Conservation (phyloP, 2,329 filamentous ascomycete species). For the Grosmannia huntii region DNA sequence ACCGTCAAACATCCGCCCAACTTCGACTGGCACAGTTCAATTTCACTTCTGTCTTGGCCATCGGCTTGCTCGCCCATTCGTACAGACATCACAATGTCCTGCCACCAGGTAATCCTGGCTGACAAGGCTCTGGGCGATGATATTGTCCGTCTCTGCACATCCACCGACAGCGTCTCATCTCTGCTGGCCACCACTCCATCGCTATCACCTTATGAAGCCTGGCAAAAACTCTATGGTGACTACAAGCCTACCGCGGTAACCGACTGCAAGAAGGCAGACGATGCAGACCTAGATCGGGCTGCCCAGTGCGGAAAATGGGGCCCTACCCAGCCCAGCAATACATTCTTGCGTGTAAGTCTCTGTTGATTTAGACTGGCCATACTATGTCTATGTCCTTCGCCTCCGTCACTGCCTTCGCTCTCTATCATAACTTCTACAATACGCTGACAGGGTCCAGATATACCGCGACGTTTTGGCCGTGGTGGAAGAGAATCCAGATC, state of each 20-base stretch:
- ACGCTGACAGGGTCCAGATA: conserved; percentile 26
- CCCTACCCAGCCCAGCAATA: conserved; percentile 43
- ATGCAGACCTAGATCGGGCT: conserved; percentile 37
- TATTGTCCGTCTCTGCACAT: conserved; percentile 39
- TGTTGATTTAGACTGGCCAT: background rate
- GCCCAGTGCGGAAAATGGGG: conserved; percentile 56
- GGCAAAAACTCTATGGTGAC: conserved; percentile 39
- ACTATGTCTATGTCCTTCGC: too few relatives aligned
- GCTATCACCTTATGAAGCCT: conserved; percentile 38
- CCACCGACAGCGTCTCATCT: conserved; percentile 41
- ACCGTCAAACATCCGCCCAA: background rate
- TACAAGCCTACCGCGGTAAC: conserved; percentile 10
- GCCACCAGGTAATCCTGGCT: background rate
- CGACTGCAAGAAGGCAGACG: conserved; percentile 15
- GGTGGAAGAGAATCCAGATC: conserved; percentile 35
- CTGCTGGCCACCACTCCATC: conserved; percentile 39
- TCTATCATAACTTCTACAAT: background rate
- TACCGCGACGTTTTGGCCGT: conserved; percentile 52
- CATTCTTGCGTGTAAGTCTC: conserved; percentile 46
- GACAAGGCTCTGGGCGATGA: conserved; percentile 25
- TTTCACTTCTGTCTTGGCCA: background rate
- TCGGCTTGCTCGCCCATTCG: background rate
- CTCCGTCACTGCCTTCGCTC: too few relatives aligned
- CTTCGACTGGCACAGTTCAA: background rate
- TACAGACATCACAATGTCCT: background rate